Evolutionary conservation across 371 early-diverging fungal species (phyloP).

Genomic region (Lichtheimia ornata): DNA sequence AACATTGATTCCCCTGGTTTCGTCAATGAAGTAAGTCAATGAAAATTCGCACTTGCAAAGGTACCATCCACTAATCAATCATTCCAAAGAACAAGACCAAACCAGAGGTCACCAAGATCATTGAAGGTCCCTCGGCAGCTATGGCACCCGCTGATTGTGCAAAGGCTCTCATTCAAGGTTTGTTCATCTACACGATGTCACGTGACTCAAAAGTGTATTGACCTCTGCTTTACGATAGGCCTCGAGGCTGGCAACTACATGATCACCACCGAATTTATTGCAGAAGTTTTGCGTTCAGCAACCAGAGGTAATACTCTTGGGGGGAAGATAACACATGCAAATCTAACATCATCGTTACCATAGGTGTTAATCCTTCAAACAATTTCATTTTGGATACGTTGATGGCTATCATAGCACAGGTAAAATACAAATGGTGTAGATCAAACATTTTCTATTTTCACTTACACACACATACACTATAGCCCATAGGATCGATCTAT

Average conservation of each 20-base stretch:
- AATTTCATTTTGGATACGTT: constrained; percentile 42
- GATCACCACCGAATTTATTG: constrained; percentile 55
- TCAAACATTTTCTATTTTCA: constrained; percentile 1
- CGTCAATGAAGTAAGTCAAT: constrained; percentile 54
- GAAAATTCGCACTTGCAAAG: background rate
- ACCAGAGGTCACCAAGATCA: constrained; percentile 76
- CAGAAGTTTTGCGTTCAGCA: constrained; percentile 50
- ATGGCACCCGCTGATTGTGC: constrained; percentile 66
- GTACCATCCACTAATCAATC: background rate
- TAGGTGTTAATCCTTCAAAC: constrained; percentile 48
- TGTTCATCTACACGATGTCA: background rate
- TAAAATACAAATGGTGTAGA: constrained; percentile 7
- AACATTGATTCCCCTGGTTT: constrained; percentile 84
- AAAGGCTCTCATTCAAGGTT: constrained; percentile 54
- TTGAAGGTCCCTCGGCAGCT: constrained; percentile 74
- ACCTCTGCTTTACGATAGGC: constrained; percentile 10
- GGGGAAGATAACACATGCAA: too few species aligned
- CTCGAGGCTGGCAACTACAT: constrained; percentile 47
- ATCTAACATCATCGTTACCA: background rate
- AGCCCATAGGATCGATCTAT: constrained; percentile 48
- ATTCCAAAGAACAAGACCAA: constrained; percentile 75
- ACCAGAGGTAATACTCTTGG: constrained; percentile 31
- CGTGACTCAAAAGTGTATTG: background rate
- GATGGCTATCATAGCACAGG: constrained; percentile 41
- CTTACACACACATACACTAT: background rate